These are phyloP conservation scores for Paramecium pentaurelia DNA, from an alignment of 73 alveolate genomes.

Conservation along the genomic window DNA sequence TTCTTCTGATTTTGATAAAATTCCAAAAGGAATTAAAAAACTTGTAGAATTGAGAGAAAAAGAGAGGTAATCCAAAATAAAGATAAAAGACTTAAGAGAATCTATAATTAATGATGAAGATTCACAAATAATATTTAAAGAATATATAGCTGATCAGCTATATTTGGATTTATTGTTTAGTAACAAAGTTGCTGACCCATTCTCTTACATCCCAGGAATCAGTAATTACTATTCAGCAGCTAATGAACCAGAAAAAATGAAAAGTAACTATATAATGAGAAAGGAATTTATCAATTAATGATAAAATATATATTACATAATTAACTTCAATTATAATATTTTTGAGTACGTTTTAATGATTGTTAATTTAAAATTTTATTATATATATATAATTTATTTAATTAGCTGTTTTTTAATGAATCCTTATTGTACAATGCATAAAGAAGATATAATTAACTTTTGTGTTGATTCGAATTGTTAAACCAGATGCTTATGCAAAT, in stretches of 20 bases:
- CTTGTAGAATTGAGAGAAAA: background rate
- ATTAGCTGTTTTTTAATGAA: background rate
- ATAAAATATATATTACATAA: background rate
- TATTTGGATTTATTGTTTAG: background rate
- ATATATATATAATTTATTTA: background rate
- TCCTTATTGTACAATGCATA: background rate
- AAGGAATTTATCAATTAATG: background rate
- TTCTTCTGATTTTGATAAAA: too few species aligned
- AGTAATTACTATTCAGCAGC: background rate
- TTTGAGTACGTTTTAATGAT: background rate
- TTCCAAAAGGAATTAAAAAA: background rate
- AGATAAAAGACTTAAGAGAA: background rate
- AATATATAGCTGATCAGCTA: background rate
- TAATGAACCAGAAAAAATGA: background rate
- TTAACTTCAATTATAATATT: background rate
- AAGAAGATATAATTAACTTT: background rate
- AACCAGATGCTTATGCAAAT: background rate
- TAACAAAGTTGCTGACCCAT: background rate
- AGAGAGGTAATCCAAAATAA: background rate
- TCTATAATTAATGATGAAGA: background rate
- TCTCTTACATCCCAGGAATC: background rate
- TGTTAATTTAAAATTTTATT: too few species aligned
- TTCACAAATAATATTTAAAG: background rate
- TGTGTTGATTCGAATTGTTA: background rate
- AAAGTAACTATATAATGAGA: background rate